A percentile compares a stretch with the other conserved stretches of the same genome.
These are phyloP conservation scores for Tetrahymena elliotti DNA, from an alignment of 73 alveolate species.

Conservation along the genomic window DNA sequence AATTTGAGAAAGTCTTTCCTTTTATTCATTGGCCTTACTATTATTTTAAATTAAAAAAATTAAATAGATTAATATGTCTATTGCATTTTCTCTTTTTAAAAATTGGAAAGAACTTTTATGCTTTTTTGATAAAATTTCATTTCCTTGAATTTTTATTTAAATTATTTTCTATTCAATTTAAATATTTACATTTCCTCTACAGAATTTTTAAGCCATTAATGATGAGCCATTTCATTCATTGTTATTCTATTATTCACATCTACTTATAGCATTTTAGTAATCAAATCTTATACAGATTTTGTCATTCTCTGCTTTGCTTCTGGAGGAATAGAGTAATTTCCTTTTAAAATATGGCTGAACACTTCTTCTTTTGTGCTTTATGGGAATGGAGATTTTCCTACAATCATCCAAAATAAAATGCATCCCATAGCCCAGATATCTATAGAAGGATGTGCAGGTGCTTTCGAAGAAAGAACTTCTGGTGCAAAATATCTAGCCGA, in stretches of 20 bases:
- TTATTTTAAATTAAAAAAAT: too few species aligned
- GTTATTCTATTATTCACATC: background rate
- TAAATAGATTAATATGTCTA: background rate
- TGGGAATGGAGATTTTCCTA: conserved; percentile 1
- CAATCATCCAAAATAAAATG: background rate
- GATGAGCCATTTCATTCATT: background rate
- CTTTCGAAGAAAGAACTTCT: background rate
- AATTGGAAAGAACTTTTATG: background rate
- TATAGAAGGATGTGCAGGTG: background rate
- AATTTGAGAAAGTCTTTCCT: background rate
- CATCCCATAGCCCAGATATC: conserved; percentile 11
- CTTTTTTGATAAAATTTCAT: too few species aligned
- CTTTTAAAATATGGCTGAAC: background rate
- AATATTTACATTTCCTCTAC: background rate
- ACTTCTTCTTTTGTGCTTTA: background rate
- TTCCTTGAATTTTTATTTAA: background rate
- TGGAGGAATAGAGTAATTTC: background rate
- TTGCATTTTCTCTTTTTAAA: background rate
- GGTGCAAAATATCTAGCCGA: conserved; percentile 5
- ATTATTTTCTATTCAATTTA: background rate
- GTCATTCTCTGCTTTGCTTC: background rate
- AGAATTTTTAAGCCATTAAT: background rate
- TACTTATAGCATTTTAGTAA: background rate
- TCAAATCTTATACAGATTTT: background rate
- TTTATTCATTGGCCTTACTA: background rate